Percentiles rank a stretch among this genome's conserved stretches.
Conservation (phyloP, 208 protist species). For the Angomonas deanei region DNA sequence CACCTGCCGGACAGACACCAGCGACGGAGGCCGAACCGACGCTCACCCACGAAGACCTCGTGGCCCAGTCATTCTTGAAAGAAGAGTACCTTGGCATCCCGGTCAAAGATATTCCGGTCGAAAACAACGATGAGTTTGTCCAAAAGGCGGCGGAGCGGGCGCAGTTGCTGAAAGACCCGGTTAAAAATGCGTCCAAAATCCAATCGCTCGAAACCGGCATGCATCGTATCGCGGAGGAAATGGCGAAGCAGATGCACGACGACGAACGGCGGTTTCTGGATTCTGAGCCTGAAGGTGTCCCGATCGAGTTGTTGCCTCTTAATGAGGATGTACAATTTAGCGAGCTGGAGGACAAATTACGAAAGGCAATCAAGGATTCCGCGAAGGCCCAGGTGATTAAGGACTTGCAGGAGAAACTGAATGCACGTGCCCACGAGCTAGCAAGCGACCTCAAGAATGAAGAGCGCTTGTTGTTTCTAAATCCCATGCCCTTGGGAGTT, state of each 20-base stretch:
- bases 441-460: conserved; percentile 39
- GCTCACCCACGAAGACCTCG: conserved; percentile 12
- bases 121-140: conserved; percentile 1
- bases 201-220: conserved; percentile 18
- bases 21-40: not conserved
- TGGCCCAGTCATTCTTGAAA: conserved; percentile 29
- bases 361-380: conserved; percentile 21
- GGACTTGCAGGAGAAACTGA: conserved; percentile 20
- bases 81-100: conserved; percentile 20
- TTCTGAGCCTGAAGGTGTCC: conserved; percentile 39
- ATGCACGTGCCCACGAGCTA: conserved; percentile 36
- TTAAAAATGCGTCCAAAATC: conserved; percentile 9
- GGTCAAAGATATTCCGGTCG: not conserved
- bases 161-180: not conserved
- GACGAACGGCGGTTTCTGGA: conserved; percentile 42
- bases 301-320: conserved; percentile 38
- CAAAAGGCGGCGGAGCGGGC: not conserved
- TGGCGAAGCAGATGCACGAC: conserved; percentile 37
- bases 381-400: conserved; percentile 13
- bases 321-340: conserved; percentile 43
- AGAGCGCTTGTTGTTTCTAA: conserved; percentile 51
- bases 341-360: conserved; percentile 38
- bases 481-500: conserved; percentile 46
- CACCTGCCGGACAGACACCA: not conserved
- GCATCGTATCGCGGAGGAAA: conserved; percentile 15